Percentiles rank a stretch among this genome's conserved stretches.
Conservation (phyloP, 768 basidiomycete genomes). For the Podaxis rugospora region DNA sequence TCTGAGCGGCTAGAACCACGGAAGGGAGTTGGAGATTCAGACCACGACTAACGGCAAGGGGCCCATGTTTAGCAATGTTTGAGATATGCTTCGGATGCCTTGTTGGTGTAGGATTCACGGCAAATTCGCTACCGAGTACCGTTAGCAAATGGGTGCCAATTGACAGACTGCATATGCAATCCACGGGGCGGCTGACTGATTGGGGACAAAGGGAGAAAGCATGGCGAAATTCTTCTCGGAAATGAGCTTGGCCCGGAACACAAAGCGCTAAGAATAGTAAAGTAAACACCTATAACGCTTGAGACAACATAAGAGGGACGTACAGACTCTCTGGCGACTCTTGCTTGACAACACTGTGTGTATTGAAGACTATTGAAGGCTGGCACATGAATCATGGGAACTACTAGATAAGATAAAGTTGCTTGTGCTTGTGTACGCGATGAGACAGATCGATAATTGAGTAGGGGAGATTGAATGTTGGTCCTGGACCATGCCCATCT, state of each 20-base stretch:
- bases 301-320: background rate
- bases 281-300: no score
- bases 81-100: background rate
- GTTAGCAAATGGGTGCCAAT: background rate
- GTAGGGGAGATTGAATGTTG: background rate
- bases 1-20: background rate
- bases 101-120: background rate
- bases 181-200: background rate
- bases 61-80: background rate
- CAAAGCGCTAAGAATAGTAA: background rate
- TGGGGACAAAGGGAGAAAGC: background rate
- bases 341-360: no score
- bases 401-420: no score
- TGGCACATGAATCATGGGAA: no score
- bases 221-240: background rate
- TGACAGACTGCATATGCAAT: background rate
- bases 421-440: no score
- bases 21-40: background rate
- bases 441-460: no score
- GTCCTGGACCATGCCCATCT: background rate
- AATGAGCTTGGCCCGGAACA: background rate
- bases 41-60: background rate
- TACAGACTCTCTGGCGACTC: background rate
- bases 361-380: no score
- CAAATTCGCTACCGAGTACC: background rate